These are phyloP conservation scores for Umbelopsis isabellina DNA, from an alignment of 192 early-diverging fungal species.

Conservation along the genomic window DNA sequence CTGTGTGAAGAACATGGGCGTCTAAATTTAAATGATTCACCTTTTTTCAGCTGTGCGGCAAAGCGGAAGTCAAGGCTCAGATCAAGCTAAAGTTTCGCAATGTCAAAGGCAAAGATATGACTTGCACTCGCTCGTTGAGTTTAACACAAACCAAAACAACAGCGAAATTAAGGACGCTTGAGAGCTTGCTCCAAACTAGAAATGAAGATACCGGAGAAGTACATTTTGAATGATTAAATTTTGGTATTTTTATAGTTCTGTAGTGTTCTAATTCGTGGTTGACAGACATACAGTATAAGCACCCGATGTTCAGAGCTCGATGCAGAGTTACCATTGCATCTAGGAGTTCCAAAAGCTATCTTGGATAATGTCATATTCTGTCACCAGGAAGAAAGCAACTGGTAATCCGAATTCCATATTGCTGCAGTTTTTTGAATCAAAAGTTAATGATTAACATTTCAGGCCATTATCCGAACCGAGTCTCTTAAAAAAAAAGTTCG, in stretches of 20 bases:
- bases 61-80: conserved; percentile 88
- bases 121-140: conserved; percentile 76
- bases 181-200: conserved; percentile 65
- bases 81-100: conserved; percentile 85
- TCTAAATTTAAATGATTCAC: background rate
- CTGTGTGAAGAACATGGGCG: background rate
- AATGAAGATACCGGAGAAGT: conserved; percentile 61
- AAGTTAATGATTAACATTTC: background rate
- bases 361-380: conserved; percentile 99
- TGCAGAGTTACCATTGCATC: conserved; percentile 75
- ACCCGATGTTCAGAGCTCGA: conserved; percentile 87
- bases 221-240: background rate
- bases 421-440: background rate
- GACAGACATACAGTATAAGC: conserved; percentile 64
- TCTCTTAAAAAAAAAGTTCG: conserved; percentile 93
- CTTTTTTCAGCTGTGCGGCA: conserved; percentile 61
- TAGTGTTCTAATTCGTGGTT: background rate
- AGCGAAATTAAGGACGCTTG: conserved; percentile 75
- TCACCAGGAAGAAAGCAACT: conserved; percentile 97
- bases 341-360: conserved; percentile 91
- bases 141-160: conserved; percentile 68
- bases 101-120: conserved; percentile 72
- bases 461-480: conserved; percentile 90
- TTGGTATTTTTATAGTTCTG: no score
- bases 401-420: conserved; percentile 45